A percentile compares a stretch with the other conserved stretches of the same genome.
phyloP scores from a whole-genome alignment of 1,284 basidiomycete species.

The Fomitopsis schrenkii region DNA sequence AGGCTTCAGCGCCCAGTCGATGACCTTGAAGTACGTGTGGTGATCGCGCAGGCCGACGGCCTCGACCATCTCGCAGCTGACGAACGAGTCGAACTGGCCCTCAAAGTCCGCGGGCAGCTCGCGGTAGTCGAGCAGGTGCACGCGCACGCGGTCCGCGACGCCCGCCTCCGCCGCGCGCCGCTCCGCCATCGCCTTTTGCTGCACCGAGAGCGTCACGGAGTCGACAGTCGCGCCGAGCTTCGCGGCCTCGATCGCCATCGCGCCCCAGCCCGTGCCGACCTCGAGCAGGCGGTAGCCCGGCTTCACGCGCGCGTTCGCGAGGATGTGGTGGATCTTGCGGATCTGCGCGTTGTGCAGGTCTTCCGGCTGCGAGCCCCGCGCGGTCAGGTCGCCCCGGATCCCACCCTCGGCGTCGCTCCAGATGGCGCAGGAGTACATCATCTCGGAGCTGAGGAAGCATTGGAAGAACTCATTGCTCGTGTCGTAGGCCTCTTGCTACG shows the following conservation, averaged over 20 bases:
- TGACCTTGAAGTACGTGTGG: constrained; percentile 68
- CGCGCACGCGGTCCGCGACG: constrained; percentile 62
- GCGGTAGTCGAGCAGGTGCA: constrained; percentile 83
- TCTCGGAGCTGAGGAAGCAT: constrained; percentile 78
- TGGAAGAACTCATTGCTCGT: constrained; percentile 21
- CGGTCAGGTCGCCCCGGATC: constrained; percentile 50
- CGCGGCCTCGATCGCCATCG: constrained; percentile 78
- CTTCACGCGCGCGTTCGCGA: constrained; percentile 67
- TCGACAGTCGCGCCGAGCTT: constrained; percentile 74
- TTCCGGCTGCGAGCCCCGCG: constrained; percentile 31
- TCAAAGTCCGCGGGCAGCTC: constrained; percentile 73
- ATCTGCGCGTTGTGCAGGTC: constrained; percentile 78
- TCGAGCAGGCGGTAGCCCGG: constrained; percentile 78
- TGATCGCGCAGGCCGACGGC: constrained; percentile 33
- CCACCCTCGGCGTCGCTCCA: constrained; percentile 69
- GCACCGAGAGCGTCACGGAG: constrained; percentile 76
- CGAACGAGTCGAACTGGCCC: constrained; percentile 77
- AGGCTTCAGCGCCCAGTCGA: constrained; percentile 77
- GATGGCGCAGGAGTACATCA: constrained; percentile 87
- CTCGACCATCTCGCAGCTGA: constrained; percentile 85
- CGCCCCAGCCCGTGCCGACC: constrained; percentile 88
- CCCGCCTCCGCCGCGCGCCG: constrained; percentile 70
- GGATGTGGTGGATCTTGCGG: constrained; percentile 73
- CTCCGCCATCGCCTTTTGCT: constrained; percentile 81
- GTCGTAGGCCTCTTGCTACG: constrained; percentile 1